These are phyloP conservation scores for Trebouxia sp. DNA, from an alignment of 139 green algal species.

Conservation along the genomic window DNA sequence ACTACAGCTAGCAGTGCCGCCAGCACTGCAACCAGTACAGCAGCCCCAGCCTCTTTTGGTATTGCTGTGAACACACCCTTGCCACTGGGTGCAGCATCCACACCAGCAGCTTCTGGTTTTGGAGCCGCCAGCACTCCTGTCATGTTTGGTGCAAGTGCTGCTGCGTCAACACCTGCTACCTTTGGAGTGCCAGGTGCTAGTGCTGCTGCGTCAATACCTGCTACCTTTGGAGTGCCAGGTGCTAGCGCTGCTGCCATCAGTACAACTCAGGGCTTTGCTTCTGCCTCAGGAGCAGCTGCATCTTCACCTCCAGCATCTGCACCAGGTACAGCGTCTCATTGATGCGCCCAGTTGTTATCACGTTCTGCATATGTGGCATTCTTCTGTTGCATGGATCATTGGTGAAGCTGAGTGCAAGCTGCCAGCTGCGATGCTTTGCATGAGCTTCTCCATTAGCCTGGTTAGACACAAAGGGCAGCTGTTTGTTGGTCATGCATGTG, in stretches of 20 bases:
- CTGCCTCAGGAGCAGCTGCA: background rate
- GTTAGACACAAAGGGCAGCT: too few species aligned
- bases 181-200: background rate
- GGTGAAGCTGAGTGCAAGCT: too few species aligned
- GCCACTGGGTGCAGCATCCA: background rate
- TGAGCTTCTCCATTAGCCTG: too few species aligned
- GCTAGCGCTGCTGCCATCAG: background rate
- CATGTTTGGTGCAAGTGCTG: background rate
- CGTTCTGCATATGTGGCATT: too few species aligned
- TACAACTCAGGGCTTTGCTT: background rate
- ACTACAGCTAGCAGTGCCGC: background rate
- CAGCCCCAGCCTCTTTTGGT: background rate
- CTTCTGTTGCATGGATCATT: too few species aligned
- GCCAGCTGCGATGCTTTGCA: too few species aligned
- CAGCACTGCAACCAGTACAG: background rate
- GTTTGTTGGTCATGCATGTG: too few species aligned
- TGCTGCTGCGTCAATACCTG: background rate
- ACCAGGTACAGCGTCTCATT: too few species aligned
- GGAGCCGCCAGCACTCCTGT: background rate
- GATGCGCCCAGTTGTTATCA: too few species aligned
- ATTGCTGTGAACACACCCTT: background rate
- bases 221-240: background rate
- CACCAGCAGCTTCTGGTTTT: background rate
- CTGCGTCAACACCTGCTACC: background rate
- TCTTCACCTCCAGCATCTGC: too few species aligned